phyloP scores from a whole-genome alignment of 2,329 filamentous ascomycete species.

The Curvularia verruculosa region DNA sequence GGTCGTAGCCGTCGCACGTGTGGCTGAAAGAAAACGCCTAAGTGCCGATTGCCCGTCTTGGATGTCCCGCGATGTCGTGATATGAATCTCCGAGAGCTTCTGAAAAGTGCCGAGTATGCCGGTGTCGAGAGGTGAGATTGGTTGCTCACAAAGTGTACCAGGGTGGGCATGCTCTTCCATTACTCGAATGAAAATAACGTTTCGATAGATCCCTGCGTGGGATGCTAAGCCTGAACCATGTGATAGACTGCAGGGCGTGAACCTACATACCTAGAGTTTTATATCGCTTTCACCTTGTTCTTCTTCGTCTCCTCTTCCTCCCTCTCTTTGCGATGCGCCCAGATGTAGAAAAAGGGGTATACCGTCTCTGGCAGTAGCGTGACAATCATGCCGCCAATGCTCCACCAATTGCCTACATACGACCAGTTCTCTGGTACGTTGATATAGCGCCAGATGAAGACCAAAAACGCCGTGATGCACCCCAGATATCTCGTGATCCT shows the following conservation, averaged over 20 bases:
- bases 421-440: constrained; percentile 50
- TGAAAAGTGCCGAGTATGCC: constrained; percentile 4
- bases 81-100: constrained; percentile 4
- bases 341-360: constrained; percentile 50
- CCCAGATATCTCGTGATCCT: constrained; percentile 51
- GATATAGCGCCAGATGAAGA: constrained; percentile 50
- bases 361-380: constrained; percentile 50
- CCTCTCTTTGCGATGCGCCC: constrained; percentile 35
- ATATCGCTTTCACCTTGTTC: constrained; percentile 16
- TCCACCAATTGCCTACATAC: constrained; percentile 47
- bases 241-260: too few species aligned
- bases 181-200: not conserved
- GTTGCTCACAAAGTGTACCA: not conserved
- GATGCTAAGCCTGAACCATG: not conserved
- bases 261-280: not conserved
- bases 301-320: too few species aligned
- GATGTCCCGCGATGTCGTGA: constrained; percentile 4
- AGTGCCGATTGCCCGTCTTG: constrained; percentile 19
- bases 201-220: not conserved
- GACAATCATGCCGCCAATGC: constrained; percentile 42
- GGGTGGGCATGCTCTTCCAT: not conserved
- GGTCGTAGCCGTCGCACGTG: not conserved
- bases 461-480: constrained; percentile 47
- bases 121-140: not conserved
- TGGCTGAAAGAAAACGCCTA: constrained; percentile 8